These are phyloP conservation scores for Peziza echinospora DNA, from an alignment of 495 filamentous ascomycete species.

Conservation along the genomic window DNA sequence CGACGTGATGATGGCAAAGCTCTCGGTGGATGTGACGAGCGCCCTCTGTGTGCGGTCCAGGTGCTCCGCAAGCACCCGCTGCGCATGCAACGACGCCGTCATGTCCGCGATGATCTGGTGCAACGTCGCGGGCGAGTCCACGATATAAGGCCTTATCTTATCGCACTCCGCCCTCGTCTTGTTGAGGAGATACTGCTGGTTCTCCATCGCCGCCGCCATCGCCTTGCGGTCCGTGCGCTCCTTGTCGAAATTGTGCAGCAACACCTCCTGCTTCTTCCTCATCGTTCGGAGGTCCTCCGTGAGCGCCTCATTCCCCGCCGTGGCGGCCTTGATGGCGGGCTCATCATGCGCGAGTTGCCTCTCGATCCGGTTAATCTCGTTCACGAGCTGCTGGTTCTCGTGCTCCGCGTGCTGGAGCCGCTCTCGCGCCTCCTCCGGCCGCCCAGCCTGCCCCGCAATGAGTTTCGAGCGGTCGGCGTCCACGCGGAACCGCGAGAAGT, in stretches of 20 bases:
- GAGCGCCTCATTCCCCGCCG: constrained; percentile 47
- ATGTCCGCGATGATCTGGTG: constrained; percentile 66
- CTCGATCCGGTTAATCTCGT: constrained; percentile 50
- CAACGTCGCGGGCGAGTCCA: constrained; percentile 63
- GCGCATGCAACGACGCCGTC: constrained; percentile 45
- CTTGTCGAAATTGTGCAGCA: constrained; percentile 8
- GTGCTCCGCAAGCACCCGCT: constrained; percentile 64
- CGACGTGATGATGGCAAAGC: constrained; percentile 57
- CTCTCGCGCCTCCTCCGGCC: constrained; percentile 59
- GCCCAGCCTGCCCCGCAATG: constrained; percentile 84
- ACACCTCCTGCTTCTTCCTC: constrained; percentile 7
- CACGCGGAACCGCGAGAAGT: constrained; percentile 92
- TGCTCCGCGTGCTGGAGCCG: constrained; percentile 66
- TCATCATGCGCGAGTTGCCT: constrained; percentile 57
- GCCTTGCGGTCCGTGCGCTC: constrained; percentile 55
- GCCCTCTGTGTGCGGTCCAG: constrained; percentile 70
- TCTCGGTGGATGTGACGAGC: constrained; percentile 78
- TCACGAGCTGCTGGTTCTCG: constrained; percentile 74
- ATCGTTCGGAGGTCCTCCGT: constrained; percentile 32
- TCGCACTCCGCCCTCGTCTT: constrained; percentile 48
- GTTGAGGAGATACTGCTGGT: constrained; percentile 10
- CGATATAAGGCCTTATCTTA: constrained; percentile 76
- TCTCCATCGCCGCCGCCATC: constrained; percentile 28
- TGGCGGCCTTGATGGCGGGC: constrained; percentile 52
- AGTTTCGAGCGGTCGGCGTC: constrained; percentile 43